These are phyloP conservation scores for Crassisporium funariophilum DNA, from an alignment of 768 basidiomycete species.

Conservation along the genomic window DNA sequence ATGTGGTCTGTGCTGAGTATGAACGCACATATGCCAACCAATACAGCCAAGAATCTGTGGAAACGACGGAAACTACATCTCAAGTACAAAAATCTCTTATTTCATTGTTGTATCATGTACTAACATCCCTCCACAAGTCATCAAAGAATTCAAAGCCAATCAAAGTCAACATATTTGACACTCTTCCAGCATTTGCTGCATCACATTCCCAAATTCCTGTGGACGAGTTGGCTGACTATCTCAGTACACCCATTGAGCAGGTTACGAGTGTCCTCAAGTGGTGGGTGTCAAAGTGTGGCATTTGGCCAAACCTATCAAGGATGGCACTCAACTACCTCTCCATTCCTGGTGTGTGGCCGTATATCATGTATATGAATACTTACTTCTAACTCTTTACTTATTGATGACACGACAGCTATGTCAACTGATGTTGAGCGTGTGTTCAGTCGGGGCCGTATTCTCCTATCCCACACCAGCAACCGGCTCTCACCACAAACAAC, in stretches of 20 bases:
- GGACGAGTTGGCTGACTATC: not conserved
- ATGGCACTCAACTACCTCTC: constrained; percentile 29
- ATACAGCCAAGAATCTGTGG: too few relatives aligned
- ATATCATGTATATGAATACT: not conserved
- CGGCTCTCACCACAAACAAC: constrained; percentile 28
- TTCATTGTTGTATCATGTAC: too few relatives aligned
- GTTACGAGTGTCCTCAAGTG: not conserved
- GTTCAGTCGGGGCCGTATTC: constrained; percentile 14
- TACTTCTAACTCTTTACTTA: not conserved
- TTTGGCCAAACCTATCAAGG: constrained; percentile 24
- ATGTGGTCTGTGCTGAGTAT: too few relatives aligned
- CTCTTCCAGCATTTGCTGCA: not conserved
- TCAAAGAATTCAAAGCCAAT: not conserved
- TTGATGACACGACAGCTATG: constrained; percentile 23
- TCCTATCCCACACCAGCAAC: constrained; percentile 29
- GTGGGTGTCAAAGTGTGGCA: not conserved
- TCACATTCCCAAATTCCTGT: constrained; percentile 2
- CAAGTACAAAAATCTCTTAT: too few relatives aligned
- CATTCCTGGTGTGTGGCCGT: constrained; percentile 19
- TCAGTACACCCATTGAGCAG: not conserved
- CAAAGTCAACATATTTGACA: constrained; percentile 3
- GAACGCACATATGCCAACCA: too few relatives aligned
- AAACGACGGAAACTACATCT: too few relatives aligned
- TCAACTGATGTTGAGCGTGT: constrained; percentile 30
- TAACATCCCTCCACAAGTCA: too few relatives aligned